Evolutionary conservation across 2,329 filamentous ascomycete species (phyloP).

Genomic region (Colletotrichum magnum): DNA sequence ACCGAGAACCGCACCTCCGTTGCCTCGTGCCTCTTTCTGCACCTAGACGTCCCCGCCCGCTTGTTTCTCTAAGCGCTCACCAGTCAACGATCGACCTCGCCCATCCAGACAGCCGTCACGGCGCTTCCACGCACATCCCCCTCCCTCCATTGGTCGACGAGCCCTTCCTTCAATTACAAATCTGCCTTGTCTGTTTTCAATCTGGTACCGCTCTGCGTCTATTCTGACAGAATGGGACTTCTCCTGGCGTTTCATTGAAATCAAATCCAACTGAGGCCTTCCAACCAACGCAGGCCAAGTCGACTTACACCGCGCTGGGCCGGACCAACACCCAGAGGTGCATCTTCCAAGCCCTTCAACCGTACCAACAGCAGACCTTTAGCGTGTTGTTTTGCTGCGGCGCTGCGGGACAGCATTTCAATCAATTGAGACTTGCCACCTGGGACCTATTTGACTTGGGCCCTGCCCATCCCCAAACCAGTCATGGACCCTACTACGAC

Average conservation of each 20-base stretch:
- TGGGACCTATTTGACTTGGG: constrained; percentile 30
- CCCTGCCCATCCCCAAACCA: constrained; percentile 8
- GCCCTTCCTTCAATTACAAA: constrained; percentile 45
- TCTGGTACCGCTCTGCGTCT: constrained; percentile 45
- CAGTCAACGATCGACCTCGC: constrained; percentile 44
- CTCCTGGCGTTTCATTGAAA: constrained; percentile 40
- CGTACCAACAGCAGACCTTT: constrained; percentile 12
- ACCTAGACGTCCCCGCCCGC: constrained; percentile 19
- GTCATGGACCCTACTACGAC: constrained; percentile 69
- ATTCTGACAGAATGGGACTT: constrained; percentile 46
- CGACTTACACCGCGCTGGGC: constrained; percentile 31
- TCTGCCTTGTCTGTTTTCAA: constrained; percentile 27
- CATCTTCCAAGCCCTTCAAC: constrained; percentile 19
- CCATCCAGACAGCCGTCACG: constrained; percentile 45
- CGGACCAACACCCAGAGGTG: constrained; percentile 28
- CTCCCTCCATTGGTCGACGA: constrained; percentile 46
- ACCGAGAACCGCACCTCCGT: constrained; percentile 33
- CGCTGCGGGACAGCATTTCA: constrained; percentile 18
- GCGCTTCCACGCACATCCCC: constrained; percentile 47
- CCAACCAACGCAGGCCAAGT: constrained; percentile 38
- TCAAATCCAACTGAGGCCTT: constrained; percentile 27
- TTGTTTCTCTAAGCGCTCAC: constrained; percentile 50
- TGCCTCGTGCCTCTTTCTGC: constrained; percentile 26
- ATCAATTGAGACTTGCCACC: constrained; percentile 20
- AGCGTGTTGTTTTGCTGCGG: constrained; percentile 7